Evolutionary conservation across 805 yeast genomes (phyloP).

Genomic region (Yarrowia osloensis): DNA sequence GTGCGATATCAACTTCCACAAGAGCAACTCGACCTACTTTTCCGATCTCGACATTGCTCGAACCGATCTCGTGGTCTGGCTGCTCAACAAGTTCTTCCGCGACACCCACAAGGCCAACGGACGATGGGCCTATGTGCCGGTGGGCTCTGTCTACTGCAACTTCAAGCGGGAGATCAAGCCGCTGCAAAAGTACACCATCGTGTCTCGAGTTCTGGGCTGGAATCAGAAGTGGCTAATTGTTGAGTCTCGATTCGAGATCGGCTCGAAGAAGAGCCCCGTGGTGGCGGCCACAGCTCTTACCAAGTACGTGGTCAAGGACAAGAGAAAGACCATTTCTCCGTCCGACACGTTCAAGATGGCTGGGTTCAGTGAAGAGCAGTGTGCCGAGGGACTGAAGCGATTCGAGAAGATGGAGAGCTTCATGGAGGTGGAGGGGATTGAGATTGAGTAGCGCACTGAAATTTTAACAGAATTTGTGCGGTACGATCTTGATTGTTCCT

Average conservation of each 20-base stretch:
- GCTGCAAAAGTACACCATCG: constrained; percentile 58
- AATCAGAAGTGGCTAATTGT: constrained; percentile 84
- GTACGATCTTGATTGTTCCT: no score
- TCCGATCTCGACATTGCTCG: constrained; percentile 79
- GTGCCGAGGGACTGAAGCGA: constrained; percentile 37
- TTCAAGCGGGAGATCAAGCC: constrained; percentile 76
- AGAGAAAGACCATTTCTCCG: constrained; percentile 74
- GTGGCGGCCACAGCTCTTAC: constrained; percentile 65
- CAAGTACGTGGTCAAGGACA: constrained; percentile 78
- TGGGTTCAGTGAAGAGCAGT: constrained; percentile 56
- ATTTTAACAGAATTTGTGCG: no score
- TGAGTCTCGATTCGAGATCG: constrained; percentile 58
- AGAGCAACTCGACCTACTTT: constrained; percentile 83
- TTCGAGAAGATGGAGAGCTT: constrained; percentile 34
- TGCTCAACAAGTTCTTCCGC: constrained; percentile 59
- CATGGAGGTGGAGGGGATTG: constrained; percentile 6
- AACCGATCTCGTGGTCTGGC: constrained; percentile 56
- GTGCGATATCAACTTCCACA: constrained; percentile 84
- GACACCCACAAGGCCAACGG: constrained; percentile 46
- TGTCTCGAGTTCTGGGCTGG: constrained; percentile 72
- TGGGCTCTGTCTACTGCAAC: constrained; percentile 67
- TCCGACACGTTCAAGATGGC: constrained; percentile 55
- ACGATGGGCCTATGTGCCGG: constrained; percentile 66
- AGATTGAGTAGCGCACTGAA: no score
- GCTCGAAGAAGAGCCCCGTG: constrained; percentile 41